A percentile compares a stretch with the other conserved stretches of the same genome.
Conservation (phyloP, 2,329 filamentous ascomycete species). For the Cladophialophora bantiana region DNA sequence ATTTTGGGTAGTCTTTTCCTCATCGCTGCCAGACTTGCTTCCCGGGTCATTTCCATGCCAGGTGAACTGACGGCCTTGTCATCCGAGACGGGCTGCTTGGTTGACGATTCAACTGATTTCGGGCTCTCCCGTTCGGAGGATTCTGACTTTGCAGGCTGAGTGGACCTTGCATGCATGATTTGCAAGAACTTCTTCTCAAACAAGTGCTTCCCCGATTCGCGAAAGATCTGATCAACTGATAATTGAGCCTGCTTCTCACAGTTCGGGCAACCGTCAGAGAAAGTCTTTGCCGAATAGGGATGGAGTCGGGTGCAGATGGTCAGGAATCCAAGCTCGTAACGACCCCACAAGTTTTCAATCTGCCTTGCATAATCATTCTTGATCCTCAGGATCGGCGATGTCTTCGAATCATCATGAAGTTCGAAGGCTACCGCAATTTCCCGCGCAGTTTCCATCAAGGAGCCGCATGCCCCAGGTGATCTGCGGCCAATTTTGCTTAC, state of each 20-base stretch:
- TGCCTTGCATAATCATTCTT: constrained; percentile 17
- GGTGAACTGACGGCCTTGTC: neutral
- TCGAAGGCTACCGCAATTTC: constrained; percentile 5
- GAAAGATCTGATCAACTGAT: constrained; percentile 18
- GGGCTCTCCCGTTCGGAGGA: neutral
- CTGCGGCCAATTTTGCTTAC: neutral
- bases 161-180: constrained; percentile 10
- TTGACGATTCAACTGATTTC: neutral
- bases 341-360: constrained; percentile 33
- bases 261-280: constrained; percentile 35
- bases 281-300: constrained; percentile 33
- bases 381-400: constrained; percentile 17
- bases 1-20: neutral
- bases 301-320: constrained; percentile 31
- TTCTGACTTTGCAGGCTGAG: no score
- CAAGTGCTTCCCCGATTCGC: constrained; percentile 22
- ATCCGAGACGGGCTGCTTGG: neutral
- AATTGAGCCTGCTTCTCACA: constrained; percentile 29
- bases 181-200: constrained; percentile 26
- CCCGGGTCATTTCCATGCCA: neutral
- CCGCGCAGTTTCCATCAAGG: constrained; percentile 11
- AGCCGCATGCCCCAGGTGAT: constrained; percentile 1
- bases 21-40: constrained; percentile 14
- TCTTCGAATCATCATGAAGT: neutral
- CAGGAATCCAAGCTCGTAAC: constrained; percentile 24